phyloP scores from a whole-genome alignment of 352 stramenopile genomes.

The Pythium pyrilobum region DNA sequence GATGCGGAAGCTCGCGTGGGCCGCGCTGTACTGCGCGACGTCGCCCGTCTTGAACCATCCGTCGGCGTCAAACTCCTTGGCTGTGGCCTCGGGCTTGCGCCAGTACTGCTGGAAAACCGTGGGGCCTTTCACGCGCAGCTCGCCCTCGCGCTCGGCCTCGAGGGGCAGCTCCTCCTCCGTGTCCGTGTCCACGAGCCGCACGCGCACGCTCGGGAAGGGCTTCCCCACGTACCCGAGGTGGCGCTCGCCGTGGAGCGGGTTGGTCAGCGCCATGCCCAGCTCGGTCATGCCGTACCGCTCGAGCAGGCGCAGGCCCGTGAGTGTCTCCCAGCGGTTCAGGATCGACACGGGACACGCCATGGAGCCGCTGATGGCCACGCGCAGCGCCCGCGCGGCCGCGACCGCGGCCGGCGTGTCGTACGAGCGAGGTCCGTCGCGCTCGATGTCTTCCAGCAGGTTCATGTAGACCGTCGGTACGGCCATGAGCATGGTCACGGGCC shows the following conservation, averaged over 20 bases:
- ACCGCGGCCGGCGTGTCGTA: constrained; percentile 17
- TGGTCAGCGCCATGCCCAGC: constrained; percentile 89
- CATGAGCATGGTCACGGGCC: constrained; percentile 76
- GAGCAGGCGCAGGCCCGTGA: constrained; percentile 80
- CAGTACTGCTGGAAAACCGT: constrained; percentile 88
- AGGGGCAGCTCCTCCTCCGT: constrained; percentile 41
- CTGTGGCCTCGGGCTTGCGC: constrained; percentile 75
- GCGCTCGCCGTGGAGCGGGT: constrained; percentile 64
- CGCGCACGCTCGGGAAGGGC: constrained; percentile 76
- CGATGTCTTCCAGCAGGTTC: constrained; percentile 75
- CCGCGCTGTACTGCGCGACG: constrained; percentile 73
- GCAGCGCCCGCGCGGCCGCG: constrained; percentile 13
- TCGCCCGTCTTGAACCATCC: constrained; percentile 92
- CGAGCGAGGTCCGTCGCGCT: constrained; percentile 19
- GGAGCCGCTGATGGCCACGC: constrained; percentile 75
- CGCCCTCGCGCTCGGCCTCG: constrained; percentile 48
- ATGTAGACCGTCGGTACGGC: constrained; percentile 91
- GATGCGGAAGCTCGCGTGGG: constrained; percentile 80
- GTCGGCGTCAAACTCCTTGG: constrained; percentile 77
- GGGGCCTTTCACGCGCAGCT: constrained; percentile 81
- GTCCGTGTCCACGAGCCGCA: constrained; percentile 77
- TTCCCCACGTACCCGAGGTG: constrained; percentile 82
- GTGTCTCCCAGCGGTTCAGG: constrained; percentile 66
- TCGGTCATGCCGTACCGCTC: constrained; percentile 92
- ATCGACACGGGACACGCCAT: constrained; percentile 85